Conservation (phyloP, 2,329 filamentous ascomycete genomes). For the Neopestalotiopsis clavispora region DNA sequence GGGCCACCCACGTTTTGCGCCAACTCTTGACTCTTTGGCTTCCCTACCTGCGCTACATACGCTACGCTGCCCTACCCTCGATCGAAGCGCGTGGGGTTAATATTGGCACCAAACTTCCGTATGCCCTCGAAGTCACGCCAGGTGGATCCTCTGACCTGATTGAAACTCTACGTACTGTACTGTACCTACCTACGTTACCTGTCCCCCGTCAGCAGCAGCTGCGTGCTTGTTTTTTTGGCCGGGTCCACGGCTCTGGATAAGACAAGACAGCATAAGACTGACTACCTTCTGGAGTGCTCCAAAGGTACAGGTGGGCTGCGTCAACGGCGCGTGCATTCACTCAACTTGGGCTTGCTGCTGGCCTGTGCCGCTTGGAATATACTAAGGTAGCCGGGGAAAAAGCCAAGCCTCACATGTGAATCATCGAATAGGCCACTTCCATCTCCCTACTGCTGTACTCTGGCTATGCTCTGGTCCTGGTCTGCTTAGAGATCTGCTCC, state of each 20-base stretch:
- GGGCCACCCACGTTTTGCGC: slow-evolving; percentile 1
- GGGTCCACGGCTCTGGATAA: not conserved
- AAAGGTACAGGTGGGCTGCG: not conserved
- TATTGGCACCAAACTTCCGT: slow-evolving; percentile 24
- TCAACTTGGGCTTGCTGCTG: not conserved
- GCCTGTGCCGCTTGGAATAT: not conserved
- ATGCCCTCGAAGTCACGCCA: slow-evolving; percentile 6
- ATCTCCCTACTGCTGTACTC: not conserved
- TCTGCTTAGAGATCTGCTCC: not conserved
- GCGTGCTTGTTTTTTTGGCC: not conserved
- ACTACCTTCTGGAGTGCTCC: too few species aligned
- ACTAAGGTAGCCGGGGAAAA: not conserved
- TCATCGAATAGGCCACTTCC: not conserved
- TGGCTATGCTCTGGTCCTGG: not conserved
- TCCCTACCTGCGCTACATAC: too few species aligned
- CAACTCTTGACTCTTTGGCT: slow-evolving; percentile 11
- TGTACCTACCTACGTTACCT: not conserved
- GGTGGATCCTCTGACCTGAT: slow-evolving; percentile 7
- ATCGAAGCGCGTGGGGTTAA: not conserved
- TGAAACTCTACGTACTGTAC: not conserved
- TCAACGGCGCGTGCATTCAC: not conserved
- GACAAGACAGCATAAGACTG: not conserved
- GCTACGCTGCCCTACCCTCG: not conserved
- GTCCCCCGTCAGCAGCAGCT: not conserved
- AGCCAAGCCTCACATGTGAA: slow-evolving; percentile 11